Conservation (phyloP, 2,329 filamentous ascomycete species). For the Colletotrichum euphorbiae region DNA sequence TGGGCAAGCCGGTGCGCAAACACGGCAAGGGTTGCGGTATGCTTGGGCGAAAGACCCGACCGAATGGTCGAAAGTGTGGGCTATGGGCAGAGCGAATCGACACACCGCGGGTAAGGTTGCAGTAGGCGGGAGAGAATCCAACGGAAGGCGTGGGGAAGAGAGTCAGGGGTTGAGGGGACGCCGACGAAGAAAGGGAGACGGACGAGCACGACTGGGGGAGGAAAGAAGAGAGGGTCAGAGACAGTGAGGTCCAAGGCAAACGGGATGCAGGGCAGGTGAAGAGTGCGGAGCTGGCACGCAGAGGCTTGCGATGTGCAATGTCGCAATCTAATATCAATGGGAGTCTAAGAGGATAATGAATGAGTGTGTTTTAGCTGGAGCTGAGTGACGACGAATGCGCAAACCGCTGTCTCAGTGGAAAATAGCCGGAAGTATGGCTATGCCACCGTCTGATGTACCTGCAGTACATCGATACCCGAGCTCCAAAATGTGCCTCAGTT, state of each 20-base stretch:
- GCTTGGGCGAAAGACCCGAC: slow-evolving; percentile 34
- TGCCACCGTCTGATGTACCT: slow-evolving; percentile 14
- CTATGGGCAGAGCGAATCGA: slow-evolving; percentile 36
- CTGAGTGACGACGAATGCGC: slow-evolving; percentile 35
- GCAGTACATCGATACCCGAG: background rate
- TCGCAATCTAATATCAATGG: slow-evolving; percentile 31
- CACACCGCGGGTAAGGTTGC: slow-evolving; percentile 40
- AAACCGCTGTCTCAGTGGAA: slow-evolving; percentile 31
- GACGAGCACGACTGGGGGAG: slow-evolving; percentile 30
- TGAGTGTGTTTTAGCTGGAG: slow-evolving; percentile 6
- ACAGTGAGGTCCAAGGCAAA: slow-evolving; percentile 4
- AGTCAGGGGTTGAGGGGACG: slow-evolving; percentile 36
- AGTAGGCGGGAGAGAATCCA: slow-evolving; percentile 38
- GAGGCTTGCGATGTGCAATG: slow-evolving; percentile 38
- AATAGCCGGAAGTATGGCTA: slow-evolving; percentile 19
- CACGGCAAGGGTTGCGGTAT: slow-evolving; percentile 37
- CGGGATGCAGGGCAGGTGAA: slow-evolving; percentile 7
- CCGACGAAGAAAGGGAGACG: slow-evolving; percentile 27
- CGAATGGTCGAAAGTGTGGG: slow-evolving; percentile 38
- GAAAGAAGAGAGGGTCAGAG: slow-evolving; percentile 24
- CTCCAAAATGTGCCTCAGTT: slow-evolving; percentile 2
- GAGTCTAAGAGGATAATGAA: slow-evolving; percentile 11
- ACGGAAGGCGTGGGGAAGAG: slow-evolving; percentile 38
- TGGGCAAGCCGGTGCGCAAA: slow-evolving; percentile 38
- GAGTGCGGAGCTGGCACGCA: slow-evolving; percentile 35